Base-by-base conservation (phyloP, 768 basidiomycete genomes). In the Naganishia kalamii region DNA sequence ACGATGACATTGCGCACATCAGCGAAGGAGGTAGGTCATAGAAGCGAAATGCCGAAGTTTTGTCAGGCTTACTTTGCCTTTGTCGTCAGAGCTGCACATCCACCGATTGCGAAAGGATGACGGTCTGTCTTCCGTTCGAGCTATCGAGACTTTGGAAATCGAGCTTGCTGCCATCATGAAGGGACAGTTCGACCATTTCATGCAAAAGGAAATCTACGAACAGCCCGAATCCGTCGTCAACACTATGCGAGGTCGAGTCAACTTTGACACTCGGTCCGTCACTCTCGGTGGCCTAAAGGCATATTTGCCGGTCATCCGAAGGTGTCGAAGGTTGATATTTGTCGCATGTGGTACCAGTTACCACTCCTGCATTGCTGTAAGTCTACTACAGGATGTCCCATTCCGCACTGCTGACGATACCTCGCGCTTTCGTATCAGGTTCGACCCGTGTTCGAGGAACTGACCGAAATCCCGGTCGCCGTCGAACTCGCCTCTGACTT, bases 121-220 rank as follows among this genome's bases (percentile, higher is more conserved):
- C 69, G 85, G 85, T 62, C 78, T 80, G 75, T 81, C 81, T 13
- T 79, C 89, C 27, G 94, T 92, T 35, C 89, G 96, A 70, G 91
- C 85, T 70, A 98, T 99, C 79, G 96, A 98, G 82, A 96, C 92
- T 5, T 86, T 99, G 71, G 96, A 98, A 80, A 86, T 99, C 70
- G 96, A 99, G 80, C 85, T 99, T 49, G 94, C 94, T n/a, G 96
- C 94, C 70, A 98, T 99, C 81, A 98, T 98, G 96, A 99, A 99
- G 84, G 96, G 96, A 76, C 91, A 92, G 80, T 99, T 98, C 78
- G 91, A 91, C 76, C 93, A 94, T 77, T 99, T 99, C 82, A 99
- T 99, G 96, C 94, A 98, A 79, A 99, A 99, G 82, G 96, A 99
- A 80, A 97, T 97, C 72, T 97, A 92, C 82, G 79, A 97, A 77